Evolutionary conservation across 495 filamentous ascomycete species (phyloP).

Genomic region (Monascus purpureus): DNA sequence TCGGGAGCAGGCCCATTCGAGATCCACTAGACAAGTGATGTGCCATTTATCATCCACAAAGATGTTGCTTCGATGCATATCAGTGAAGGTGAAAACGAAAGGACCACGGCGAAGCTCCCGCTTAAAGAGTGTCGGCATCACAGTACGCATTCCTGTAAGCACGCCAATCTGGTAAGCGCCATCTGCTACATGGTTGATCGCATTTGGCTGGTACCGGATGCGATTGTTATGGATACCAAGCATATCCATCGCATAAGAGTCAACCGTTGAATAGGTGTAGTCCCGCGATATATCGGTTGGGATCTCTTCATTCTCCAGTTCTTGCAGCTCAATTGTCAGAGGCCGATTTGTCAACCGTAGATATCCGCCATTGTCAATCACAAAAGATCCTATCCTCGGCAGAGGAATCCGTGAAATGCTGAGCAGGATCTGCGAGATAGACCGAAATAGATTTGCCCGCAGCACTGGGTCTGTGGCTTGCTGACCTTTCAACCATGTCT

Average conservation of each 20-base stretch:
- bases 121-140: conserved; percentile 13
- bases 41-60: conserved; percentile 15
- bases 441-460: conserved; percentile 15
- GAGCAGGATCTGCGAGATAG: conserved; percentile 15
- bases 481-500: conserved; percentile 13
- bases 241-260: conserved; percentile 20
- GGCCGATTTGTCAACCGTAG: conserved; percentile 15
- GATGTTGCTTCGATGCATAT: conserved; percentile 20
- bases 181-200: conserved; percentile 14
- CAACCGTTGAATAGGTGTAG: conserved; percentile 14
- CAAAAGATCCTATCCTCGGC: conserved; percentile 16
- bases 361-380: conserved; percentile 9
- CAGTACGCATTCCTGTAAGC: conserved; percentile 13
- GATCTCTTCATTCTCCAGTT: conserved; percentile 24
- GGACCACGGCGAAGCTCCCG: conserved; percentile 11
- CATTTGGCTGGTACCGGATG: conserved; percentile 20
- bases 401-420: conserved; percentile 9
- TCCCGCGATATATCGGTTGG: conserved; percentile 16
- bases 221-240: conserved; percentile 17
- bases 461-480: conserved; percentile 6
- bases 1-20: conserved; percentile 24
- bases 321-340: conserved; percentile 13
- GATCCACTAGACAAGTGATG: conserved; percentile 18
- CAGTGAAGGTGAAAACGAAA: conserved; percentile 14
- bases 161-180: conserved; percentile 13